phyloP scores from a whole-genome alignment of 2,329 filamentous ascomycete genomes.

The Aspergillus sp. region DNA sequence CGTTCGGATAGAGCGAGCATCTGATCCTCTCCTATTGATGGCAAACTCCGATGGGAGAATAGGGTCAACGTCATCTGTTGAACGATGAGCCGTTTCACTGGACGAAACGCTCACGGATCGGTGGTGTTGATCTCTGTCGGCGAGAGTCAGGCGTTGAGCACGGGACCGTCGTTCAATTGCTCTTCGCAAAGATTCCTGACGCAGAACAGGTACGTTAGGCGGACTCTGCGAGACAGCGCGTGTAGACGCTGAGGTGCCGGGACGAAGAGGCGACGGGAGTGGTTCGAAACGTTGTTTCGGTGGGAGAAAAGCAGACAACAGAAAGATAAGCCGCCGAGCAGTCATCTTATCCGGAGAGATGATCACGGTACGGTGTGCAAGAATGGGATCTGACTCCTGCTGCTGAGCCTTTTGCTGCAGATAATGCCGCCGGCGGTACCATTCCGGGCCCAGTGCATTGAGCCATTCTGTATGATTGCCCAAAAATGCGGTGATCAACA shows the following conservation, averaged over 20 bases:
- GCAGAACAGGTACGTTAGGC: slow-evolving; percentile 48
- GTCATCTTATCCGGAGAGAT: slow-evolving; percentile 60
- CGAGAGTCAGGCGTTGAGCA: slow-evolving; percentile 43
- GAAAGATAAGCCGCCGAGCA: slow-evolving; percentile 56
- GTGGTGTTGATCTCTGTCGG: slow-evolving; percentile 32
- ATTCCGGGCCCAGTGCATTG: slow-evolving; percentile 53
- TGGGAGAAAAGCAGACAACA: slow-evolving; percentile 59
- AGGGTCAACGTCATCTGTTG: slow-evolving; percentile 33
- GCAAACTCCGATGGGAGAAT: slow-evolving; percentile 20
- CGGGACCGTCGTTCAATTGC: slow-evolving; percentile 53
- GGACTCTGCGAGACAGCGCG: slow-evolving; percentile 55
- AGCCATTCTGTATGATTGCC: slow-evolving; percentile 63
- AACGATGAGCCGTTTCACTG: slow-evolving; percentile 38
- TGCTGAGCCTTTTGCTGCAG: slow-evolving; percentile 50
- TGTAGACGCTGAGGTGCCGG: slow-evolving; percentile 45
- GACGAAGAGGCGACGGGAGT: slow-evolving; percentile 38
- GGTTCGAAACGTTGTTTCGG: slow-evolving; percentile 43
- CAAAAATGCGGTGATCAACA: slow-evolving; percentile 58
- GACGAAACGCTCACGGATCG: slow-evolving; percentile 47
- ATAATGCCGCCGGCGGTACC: slow-evolving; percentile 53
- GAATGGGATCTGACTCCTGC: slow-evolving; percentile 46
- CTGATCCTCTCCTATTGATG: slow-evolving; percentile 39
- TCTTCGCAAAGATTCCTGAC: slow-evolving; percentile 54
- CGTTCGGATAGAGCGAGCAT: slow-evolving; percentile 44
- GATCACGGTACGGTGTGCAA: slow-evolving; percentile 56